Evolutionary conservation across 2,329 filamentous ascomycete species (phyloP).

Genomic region (Ilyonectria mors-panacis): DNA sequence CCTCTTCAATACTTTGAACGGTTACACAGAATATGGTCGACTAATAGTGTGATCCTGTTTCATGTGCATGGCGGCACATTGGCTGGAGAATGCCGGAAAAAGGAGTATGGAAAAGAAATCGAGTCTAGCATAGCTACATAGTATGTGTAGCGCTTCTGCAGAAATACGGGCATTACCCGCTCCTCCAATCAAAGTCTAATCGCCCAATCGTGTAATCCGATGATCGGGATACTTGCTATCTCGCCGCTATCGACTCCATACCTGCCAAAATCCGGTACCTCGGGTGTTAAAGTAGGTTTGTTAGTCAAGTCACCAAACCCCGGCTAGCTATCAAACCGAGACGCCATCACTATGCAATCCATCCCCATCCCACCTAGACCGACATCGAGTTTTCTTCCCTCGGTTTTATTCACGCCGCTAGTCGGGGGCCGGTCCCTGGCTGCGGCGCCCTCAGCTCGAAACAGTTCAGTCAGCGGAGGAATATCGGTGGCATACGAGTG

Average conservation of each 20-base stretch:
- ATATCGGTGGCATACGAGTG: neutral
- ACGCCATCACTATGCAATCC: neutral
- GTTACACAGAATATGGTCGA: neutral
- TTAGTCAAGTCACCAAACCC: neutral
- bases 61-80: neutral
- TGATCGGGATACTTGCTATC: neutral
- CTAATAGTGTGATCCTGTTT: neutral
- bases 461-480: neutral
- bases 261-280: neutral
- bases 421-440: neutral
- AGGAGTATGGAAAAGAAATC: neutral
- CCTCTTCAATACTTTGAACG: neutral
- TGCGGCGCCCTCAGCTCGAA: conserved; percentile 2
- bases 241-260: neutral
- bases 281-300: conserved; percentile 4
- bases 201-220: neutral
- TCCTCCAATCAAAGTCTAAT: neutral
- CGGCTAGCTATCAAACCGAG: conserved; percentile 2
- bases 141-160: neutral
- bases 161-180: neutral
- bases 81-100: neutral
- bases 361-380: neutral
- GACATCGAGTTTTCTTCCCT: neutral
- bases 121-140: neutral
- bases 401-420: neutral